These are phyloP conservation scores for Musa schizocarpa DNA, from an alignment of 176 grass and related monocot genomes.

Conservation along the genomic window DNA sequence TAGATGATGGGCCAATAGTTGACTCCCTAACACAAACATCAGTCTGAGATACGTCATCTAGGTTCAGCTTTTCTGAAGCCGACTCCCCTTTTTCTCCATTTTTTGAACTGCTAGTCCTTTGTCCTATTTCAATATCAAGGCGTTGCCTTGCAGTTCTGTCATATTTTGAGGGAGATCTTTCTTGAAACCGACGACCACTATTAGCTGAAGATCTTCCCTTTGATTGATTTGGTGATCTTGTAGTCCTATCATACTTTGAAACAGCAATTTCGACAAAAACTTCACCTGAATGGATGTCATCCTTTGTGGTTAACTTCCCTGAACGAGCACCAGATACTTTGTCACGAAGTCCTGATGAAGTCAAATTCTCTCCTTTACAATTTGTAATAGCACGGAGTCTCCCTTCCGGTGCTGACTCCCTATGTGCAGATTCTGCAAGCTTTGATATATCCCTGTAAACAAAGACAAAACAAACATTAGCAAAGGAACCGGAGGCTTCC, in stretches of 20 bases:
- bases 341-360: constrained; percentile 50
- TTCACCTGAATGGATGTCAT: constrained; percentile 50
- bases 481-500: background rate
- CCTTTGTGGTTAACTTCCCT: constrained; percentile 52
- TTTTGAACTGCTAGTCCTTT: constrained; percentile 37
- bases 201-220: constrained; percentile 63
- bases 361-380: constrained; percentile 51
- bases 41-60: constrained; percentile 45
- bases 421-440: constrained; percentile 55
- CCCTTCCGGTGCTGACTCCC: constrained; percentile 53
- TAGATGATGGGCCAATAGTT: constrained; percentile 52
- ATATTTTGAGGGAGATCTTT: constrained; percentile 25
- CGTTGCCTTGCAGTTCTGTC: constrained; percentile 32
- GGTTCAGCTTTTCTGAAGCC: constrained; percentile 37
- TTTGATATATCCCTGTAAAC: constrained; percentile 65
- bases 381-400: constrained; percentile 50
- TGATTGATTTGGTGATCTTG: constrained; percentile 53
- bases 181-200: constrained; percentile 62
- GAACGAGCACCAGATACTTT: constrained; percentile 47
- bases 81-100: constrained; percentile 59
- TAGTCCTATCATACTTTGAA: constrained; percentile 49
- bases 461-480: background rate
- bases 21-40: constrained; percentile 52
- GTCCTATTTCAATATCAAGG: constrained; percentile 56
- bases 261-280: constrained; percentile 42